phyloP scores from a whole-genome alignment of 441 rosid species.

The Omphalea diandra region DNA sequence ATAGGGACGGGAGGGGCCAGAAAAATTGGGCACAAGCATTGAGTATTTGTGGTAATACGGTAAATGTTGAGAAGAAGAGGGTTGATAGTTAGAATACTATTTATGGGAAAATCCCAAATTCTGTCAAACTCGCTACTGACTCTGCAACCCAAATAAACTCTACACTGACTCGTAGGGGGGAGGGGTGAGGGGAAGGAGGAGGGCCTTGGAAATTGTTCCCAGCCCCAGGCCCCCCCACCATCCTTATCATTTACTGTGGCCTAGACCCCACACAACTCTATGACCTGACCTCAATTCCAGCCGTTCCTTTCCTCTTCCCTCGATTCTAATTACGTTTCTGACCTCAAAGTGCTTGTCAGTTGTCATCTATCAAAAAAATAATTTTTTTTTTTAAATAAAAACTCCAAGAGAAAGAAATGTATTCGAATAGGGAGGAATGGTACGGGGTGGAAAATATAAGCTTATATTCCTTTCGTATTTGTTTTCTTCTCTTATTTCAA shows the following conservation, averaged over 20 bases:
- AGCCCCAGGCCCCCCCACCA: not conserved
- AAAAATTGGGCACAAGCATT: not conserved
- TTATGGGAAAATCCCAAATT: constrained; percentile 17
- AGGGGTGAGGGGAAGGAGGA: not conserved
- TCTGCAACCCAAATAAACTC: constrained; percentile 14
- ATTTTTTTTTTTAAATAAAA: too few relatives aligned
- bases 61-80: not conserved
- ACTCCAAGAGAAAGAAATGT: too few relatives aligned
- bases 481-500: too few relatives aligned
- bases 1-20: not conserved
- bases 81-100: not conserved
- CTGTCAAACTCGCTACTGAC: constrained; percentile 13
- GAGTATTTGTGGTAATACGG: not conserved
- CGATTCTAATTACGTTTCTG: not conserved
- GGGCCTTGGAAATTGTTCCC: constrained; percentile 22
- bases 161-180: constrained; percentile 15
- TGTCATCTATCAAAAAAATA: too few relatives aligned
- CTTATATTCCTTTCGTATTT: too few relatives aligned
- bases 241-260: constrained; percentile 16
- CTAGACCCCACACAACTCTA: not conserved
- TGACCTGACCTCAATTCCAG: not conserved
- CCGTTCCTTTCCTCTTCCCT: not conserved
- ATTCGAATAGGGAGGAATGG: too few relatives aligned
- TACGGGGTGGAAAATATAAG: too few relatives aligned
- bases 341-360: too few relatives aligned